Base-by-base conservation (phyloP, 2,329 filamentous ascomycete genomes). In the Sporothrix pallida region DNA sequence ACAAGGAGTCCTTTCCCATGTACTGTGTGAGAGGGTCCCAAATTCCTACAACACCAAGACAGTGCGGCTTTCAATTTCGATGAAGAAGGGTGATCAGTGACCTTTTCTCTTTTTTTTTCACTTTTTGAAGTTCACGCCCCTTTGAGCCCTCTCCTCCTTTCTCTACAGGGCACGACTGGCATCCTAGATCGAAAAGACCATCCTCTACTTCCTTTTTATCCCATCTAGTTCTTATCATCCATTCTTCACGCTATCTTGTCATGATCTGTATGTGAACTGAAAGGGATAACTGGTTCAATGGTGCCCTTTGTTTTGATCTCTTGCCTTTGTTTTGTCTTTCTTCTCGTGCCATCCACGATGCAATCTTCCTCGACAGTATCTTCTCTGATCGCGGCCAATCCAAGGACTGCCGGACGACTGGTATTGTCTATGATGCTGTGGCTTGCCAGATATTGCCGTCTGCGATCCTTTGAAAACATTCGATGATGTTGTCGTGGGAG, bases 181-280 rank as follows among this genome's bases (percentile, higher is more conserved):
- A 26, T 26, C 31, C 31, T 37, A 37, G 31, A 5, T 37, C 7
- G 31, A 37, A 37, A 37, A 5, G 31, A 37, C 31, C 31, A 6
- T 44, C 26, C 48, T 48, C 13, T 23, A 12, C n/a, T 48, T 31
- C 10, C n/a, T 20, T 56, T 56, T 56, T 13, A 12, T 58, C 54
- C 7, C n/a, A 26, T 26, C 20, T 46, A 12, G 23, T 46, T 20
- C 2, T 26, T 7, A 1, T 31, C 17, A 8, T 15, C 23, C 63
- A 67, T 67, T 67, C 63, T 67, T 67, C 23, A 50, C 63, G 44
- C 20, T 23, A 31, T 50, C 20, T 65, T 8, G 2, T 17, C 17
- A 10, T 17, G 20, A 10, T 48, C 56, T 31, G 2, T 20, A 31
- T 17, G 31, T 44, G 1, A 31, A 31, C 2, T 10, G 63, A 48